phyloP scores from a whole-genome alignment of 768 basidiomycete genomes.

The Coprinopsis sp. region DNA sequence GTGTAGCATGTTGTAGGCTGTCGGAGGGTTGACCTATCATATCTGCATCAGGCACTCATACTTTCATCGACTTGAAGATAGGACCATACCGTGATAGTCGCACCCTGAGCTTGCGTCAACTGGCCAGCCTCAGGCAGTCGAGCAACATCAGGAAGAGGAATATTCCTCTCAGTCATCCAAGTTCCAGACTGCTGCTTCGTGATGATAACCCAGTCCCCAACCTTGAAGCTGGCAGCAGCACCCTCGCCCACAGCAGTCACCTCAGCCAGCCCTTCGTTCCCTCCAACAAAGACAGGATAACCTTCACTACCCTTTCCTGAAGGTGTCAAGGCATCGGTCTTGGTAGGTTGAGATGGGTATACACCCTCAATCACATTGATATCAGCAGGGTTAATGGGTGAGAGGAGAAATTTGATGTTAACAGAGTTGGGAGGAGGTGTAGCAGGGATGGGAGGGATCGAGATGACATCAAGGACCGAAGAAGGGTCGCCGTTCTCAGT shows the following conservation, averaged over 20 bases:
- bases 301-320: conserved; percentile 28
- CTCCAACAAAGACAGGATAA: conserved; percentile 52
- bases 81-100: conserved; percentile 64
- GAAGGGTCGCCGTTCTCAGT: conserved; percentile 54
- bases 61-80: neutral
- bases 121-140: conserved; percentile 46
- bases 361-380: conserved; percentile 78
- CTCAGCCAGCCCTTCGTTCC: conserved; percentile 74
- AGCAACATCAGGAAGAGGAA: conserved; percentile 52
- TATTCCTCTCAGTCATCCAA: conserved; percentile 58
- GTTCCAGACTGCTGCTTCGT: conserved; percentile 67
- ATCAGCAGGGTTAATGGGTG: conserved; percentile 81
- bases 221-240: conserved; percentile 37
- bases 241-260: conserved; percentile 57
- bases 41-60: neutral
- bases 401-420: conserved; percentile 63
- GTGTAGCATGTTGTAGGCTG: conserved; percentile 78
- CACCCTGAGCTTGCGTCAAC: conserved; percentile 61
- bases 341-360: conserved; percentile 63
- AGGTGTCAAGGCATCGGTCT: conserved; percentile 28
- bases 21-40: conserved; percentile 71
- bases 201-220: conserved; percentile 74
- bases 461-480: conserved; percentile 50
- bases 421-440: conserved; percentile 49
- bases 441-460: conserved; percentile 46